Base-by-base conservation (phyloP, 441 rosid genomes). In the Daphne laureola region DNA sequence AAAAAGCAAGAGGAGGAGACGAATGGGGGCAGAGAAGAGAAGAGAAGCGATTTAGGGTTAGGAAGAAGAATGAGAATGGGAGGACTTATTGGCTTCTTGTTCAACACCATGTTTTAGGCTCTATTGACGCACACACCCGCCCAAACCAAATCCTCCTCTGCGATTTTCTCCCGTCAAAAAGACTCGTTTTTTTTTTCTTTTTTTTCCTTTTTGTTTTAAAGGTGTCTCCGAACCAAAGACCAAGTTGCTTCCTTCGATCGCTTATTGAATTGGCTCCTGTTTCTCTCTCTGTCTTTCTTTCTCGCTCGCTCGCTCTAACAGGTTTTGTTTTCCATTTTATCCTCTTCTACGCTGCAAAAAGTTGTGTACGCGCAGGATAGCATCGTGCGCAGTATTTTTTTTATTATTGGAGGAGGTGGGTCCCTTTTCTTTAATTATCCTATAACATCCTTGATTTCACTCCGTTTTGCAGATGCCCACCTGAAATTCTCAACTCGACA, bases 121-220 rank as follows among this genome's bases (percentile, higher is more conserved):
- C 90, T 84, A 85, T 65, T 85, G 72, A 87, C 86, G 84, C 91
- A 68, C 89, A 87, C 91, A 68, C 89, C 83, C 56, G 48, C 44
- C 54, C 40, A 31, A 31, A 7, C 38, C 38, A 31, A 31, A 31
- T 9, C 73, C 36, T 9, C 73, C 36, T 14, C 58, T 66, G 54
- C 66, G 57, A 65, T 55, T 61, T 74, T 51, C 64, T 21, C 3
- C 3, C 25, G 25, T 21, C 3, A 21, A 21, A 21, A 21, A 21
- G 25, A 21, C 25, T 21, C 25, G 25, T 2, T 67, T 55, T 61
- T 74, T 51, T 64, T 61, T 74, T 51, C 62, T 65, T 64, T 49
- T 65, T 43, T 59, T 70, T n/a, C 51, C 44, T 63, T 66, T 43
- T 26, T 6, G 40, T 23, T 62, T 27, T 4, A 27, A 27, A 31